Evolutionary conservation across 192 early-diverging fungal genomes (phyloP).

Genomic region (Entrophospora sp.): DNA sequence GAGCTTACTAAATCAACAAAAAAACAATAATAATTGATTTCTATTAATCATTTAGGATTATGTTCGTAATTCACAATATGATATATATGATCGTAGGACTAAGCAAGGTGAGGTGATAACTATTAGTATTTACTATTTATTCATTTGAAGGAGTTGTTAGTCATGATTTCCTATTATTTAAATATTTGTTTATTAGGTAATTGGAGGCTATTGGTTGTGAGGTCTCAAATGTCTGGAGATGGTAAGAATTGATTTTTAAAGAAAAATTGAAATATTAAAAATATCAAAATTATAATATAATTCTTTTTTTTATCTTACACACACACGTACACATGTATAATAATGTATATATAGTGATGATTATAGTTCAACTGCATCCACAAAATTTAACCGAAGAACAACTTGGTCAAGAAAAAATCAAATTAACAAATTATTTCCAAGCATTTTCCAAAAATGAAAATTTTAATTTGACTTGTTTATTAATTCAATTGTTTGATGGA

Average conservation of each 20-base stretch:
- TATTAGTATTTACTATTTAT: too few relatives aligned
- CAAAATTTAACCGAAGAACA: slow-evolving; percentile 30
- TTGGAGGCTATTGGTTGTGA: slow-evolving; percentile 55
- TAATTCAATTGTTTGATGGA: slow-evolving; percentile 41
- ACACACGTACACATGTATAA: too few relatives aligned
- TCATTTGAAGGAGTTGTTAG: too few relatives aligned
- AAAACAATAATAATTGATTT: too few relatives aligned
- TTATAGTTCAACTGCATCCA: slow-evolving; percentile 55
- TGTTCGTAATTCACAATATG: slow-evolving; percentile 24
- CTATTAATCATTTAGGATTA: slow-evolving; percentile 22
- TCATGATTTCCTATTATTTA: too few relatives aligned
- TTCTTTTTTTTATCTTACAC: slow-evolving; percentile 10
- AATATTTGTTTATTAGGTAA: slow-evolving; percentile 40
- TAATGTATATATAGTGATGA: slow-evolving; percentile 41
- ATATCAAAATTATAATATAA: background rate
- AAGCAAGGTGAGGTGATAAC: too few relatives aligned
- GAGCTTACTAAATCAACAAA: too few relatives aligned
- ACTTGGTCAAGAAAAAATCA: slow-evolving; percentile 27
- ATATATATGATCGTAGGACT: slow-evolving; percentile 26
- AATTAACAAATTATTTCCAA: slow-evolving; percentile 26
- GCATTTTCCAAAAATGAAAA: slow-evolving; percentile 16
- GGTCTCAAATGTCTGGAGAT: slow-evolving; percentile 54
- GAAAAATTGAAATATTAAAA: background rate
- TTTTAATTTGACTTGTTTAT: slow-evolving; percentile 38
- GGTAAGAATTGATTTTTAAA: slow-evolving; percentile 25